phyloP scores from a whole-genome alignment of 768 basidiomycete genomes.

The Suillus alpinus region DNA sequence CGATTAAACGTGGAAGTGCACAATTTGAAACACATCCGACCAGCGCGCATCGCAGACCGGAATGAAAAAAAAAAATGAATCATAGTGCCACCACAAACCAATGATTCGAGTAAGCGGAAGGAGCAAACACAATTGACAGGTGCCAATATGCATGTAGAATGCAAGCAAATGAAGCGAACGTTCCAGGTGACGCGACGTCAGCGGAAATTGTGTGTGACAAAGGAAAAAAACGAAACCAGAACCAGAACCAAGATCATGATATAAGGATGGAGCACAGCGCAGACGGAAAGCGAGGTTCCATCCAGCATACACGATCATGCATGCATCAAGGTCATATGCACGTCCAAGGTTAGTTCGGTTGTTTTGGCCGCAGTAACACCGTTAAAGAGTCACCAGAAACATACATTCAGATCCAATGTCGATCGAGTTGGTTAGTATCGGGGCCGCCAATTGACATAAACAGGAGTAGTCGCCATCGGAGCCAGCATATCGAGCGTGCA shows the following conservation, averaged over 20 bases:
- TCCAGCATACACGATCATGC: background rate
- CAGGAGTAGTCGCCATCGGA: background rate
- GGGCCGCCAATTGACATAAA: background rate
- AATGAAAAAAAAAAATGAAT: background rate
- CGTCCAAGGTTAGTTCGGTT: background rate
- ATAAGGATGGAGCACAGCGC: background rate
- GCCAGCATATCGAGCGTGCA: background rate
- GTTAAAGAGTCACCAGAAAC: background rate
- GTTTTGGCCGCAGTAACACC: background rate
- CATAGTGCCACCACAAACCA: background rate
- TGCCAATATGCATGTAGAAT: background rate
- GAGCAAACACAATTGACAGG: background rate
- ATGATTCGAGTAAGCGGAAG: background rate
- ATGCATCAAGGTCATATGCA: background rate
- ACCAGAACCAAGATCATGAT: background rate
- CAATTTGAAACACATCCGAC: background rate
- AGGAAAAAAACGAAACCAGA: background rate
- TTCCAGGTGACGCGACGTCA: background rate
- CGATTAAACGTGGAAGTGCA: background rate
- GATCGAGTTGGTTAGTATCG: background rate
- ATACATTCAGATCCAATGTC: background rate
- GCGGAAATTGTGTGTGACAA: constrained; percentile 1
- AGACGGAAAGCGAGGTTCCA: background rate
- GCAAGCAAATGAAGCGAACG: background rate
- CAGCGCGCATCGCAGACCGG: background rate